phyloP scores from a whole-genome alignment of 1,284 basidiomycete species.

The Puccinia polysora region DNA sequence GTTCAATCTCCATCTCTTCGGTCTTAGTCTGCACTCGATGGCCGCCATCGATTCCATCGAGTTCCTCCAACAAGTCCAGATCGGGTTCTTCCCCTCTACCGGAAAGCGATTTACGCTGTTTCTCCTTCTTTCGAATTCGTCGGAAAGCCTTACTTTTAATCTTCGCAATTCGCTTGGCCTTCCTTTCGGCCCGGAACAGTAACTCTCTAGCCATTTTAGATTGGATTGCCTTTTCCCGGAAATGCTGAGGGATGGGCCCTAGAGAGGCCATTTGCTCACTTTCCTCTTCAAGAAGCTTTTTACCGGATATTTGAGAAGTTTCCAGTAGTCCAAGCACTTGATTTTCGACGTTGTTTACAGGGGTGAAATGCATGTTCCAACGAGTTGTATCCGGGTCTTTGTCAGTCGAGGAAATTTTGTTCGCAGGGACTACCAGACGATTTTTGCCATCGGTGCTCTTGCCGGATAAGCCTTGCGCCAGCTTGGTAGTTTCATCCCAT shows the following conservation, averaged over 20 bases:
- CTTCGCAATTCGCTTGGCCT: slow-evolving; percentile 83
- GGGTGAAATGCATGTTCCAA: slow-evolving; percentile 55
- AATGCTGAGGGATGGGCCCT: slow-evolving; percentile 10
- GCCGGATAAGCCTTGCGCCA: slow-evolving; percentile 61
- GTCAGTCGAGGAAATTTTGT: neutral
- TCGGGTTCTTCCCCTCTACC: slow-evolving; percentile 40
- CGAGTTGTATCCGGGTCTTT: slow-evolving; percentile 12
- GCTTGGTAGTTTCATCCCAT: slow-evolving; percentile 76
- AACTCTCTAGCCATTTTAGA: slow-evolving; percentile 80
- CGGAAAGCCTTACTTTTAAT: slow-evolving; percentile 95
- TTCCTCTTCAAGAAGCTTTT: slow-evolving; percentile 58
- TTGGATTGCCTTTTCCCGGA: slow-evolving; percentile 59
- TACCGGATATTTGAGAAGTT: slow-evolving; percentile 64
- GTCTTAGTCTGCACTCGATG: slow-evolving; percentile 21
- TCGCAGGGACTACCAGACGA: slow-evolving; percentile 27
- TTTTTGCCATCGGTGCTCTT: slow-evolving; percentile 60
- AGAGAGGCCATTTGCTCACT: slow-evolving; percentile 64
- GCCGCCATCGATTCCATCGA: slow-evolving; percentile 40
- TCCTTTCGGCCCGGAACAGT: slow-evolving; percentile 86
- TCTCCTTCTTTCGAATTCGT: slow-evolving; percentile 68
- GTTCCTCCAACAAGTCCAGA: slow-evolving; percentile 25
- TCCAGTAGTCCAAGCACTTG: slow-evolving; percentile 71
- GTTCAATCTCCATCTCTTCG: slow-evolving; percentile 42
- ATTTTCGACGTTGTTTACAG: slow-evolving; percentile 71
- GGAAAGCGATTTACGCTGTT: slow-evolving; percentile 23